These are phyloP conservation scores for Saccharomycopsis schoenii DNA, from an alignment of 805 yeast species.

Conservation along the genomic window DNA sequence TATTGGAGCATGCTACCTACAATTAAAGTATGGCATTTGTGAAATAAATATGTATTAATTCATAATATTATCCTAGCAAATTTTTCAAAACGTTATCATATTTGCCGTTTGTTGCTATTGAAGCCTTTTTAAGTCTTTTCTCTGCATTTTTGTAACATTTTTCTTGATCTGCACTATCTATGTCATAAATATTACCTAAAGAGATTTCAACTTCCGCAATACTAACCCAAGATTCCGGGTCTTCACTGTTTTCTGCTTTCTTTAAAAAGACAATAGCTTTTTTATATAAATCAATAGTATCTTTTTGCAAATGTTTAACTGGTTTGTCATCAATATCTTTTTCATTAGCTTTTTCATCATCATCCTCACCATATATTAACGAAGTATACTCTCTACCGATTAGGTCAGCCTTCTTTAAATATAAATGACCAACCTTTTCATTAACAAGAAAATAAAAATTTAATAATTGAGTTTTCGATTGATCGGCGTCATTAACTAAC, in stretches of 20 bases:
- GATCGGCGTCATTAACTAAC: slow-evolving; percentile 9
- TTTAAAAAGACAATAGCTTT: slow-evolving; percentile 49
- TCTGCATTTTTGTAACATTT: slow-evolving; percentile 61
- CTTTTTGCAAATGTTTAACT: slow-evolving; percentile 36
- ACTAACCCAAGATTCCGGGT: slow-evolving; percentile 73
- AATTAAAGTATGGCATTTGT: neutral
- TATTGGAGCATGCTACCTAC: neutral
- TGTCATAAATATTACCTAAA: slow-evolving; percentile 62
- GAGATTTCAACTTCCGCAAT: slow-evolving; percentile 81
- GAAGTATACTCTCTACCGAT: slow-evolving; percentile 47
- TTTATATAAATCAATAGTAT: slow-evolving; percentile 37
- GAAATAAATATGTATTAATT: neutral
- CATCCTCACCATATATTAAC: slow-evolving; percentile 48
- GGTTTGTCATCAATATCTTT: slow-evolving; percentile 20
- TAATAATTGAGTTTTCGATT: neutral
- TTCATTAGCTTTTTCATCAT: slow-evolving; percentile 26
- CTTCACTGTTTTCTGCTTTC: slow-evolving; percentile 56
- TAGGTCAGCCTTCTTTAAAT: slow-evolving; percentile 53
- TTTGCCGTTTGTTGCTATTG: slow-evolving; percentile 71
- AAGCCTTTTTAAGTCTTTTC: slow-evolving; percentile 54
- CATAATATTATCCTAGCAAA: slow-evolving; percentile 1
- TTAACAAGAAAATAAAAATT: slow-evolving; percentile 26
- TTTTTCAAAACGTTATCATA: slow-evolving; percentile 44
- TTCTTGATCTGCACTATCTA: slow-evolving; percentile 61
- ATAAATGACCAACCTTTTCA: slow-evolving; percentile 51